phyloP scores from a whole-genome alignment of 208 protist species.

The Kentomonas sorsogonicus region DNA sequence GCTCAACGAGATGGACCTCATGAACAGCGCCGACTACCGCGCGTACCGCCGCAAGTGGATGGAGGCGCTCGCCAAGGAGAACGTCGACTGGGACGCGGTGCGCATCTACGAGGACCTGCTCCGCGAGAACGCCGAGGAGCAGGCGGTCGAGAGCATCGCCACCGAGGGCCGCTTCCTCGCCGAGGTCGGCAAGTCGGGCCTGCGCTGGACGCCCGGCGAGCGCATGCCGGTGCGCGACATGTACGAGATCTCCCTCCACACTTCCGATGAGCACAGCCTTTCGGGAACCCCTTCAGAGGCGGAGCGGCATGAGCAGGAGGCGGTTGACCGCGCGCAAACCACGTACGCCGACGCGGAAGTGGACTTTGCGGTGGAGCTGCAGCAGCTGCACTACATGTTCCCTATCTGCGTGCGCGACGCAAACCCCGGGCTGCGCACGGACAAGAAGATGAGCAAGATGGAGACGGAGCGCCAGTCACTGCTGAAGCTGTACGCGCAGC shows the following conservation, averaged over 20 bases:
- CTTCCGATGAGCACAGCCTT: not conserved
- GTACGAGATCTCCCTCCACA: too few relatives aligned
- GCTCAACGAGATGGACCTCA: constrained; percentile 36
- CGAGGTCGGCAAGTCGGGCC: constrained; percentile 12
- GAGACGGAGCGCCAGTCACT: constrained; percentile 28
- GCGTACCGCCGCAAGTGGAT: constrained; percentile 44
- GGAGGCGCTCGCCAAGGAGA: constrained; percentile 25
- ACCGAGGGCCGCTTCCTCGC: constrained; percentile 7
- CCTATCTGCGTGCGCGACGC: constrained; percentile 45
- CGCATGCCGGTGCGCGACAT: not conserved
- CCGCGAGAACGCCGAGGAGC: constrained; percentile 38
- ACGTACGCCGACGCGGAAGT: constrained; percentile 15
- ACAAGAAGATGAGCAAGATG: constrained; percentile 30
- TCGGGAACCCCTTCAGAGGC: too few relatives aligned
- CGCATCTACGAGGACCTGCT: constrained; percentile 63
- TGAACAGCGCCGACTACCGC: constrained; percentile 20
- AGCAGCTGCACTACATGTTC: constrained; percentile 18
- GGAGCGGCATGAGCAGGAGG: too few relatives aligned
- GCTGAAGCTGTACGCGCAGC: constrained; percentile 18
- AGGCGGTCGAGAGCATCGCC: constrained; percentile 17
- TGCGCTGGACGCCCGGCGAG: constrained; percentile 1
- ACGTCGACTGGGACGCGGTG: constrained; percentile 45
- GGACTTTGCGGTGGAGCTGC: constrained; percentile 16
- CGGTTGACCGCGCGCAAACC: not conserved
- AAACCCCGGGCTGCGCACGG: constrained; percentile 32